Conservation (phyloP, 1,139 yeast genomes). For the Kurtzmaniella quercitrusa region DNA sequence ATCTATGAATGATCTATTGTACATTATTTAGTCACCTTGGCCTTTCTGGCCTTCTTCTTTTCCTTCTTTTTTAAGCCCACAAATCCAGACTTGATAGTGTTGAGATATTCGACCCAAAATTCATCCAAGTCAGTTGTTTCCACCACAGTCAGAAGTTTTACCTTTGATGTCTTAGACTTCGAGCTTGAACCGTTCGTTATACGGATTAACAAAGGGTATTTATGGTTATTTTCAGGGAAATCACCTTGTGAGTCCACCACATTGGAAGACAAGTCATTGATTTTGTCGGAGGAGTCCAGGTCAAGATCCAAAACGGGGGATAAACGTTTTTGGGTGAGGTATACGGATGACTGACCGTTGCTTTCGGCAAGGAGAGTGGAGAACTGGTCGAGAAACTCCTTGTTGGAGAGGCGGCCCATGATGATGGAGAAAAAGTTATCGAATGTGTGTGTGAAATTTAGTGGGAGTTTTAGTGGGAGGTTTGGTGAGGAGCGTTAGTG, state of each 20-base stretch:
- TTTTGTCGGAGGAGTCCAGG: slow-evolving; percentile 5
- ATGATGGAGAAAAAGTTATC: slow-evolving; percentile 2
- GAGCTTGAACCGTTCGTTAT: slow-evolving; percentile 52
- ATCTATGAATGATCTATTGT: too few species aligned
- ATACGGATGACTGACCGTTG: slow-evolving; percentile 39
- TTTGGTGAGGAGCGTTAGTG: too few species aligned
- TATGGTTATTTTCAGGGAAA: slow-evolving; percentile 13
- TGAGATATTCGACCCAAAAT: slow-evolving; percentile 70
- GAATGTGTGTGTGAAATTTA: neutral
- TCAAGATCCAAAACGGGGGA: slow-evolving; percentile 22
- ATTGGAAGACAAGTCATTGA: slow-evolving; percentile 35
- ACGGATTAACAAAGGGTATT: slow-evolving; percentile 51
- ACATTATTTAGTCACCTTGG: slow-evolving; percentile 23
- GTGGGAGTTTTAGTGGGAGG: slow-evolving; percentile 1
- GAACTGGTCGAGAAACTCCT: slow-evolving; percentile 33
- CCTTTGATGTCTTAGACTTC: slow-evolving; percentile 29
- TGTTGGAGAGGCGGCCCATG: slow-evolving; percentile 39
- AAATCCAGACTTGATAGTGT: slow-evolving; percentile 54
- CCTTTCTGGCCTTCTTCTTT: slow-evolving; percentile 49
- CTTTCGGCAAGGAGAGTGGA: slow-evolving; percentile 24
- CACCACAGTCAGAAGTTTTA: slow-evolving; percentile 64
- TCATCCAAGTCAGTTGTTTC: slow-evolving; percentile 50
- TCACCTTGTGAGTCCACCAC: slow-evolving; percentile 21
- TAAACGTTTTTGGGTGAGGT: slow-evolving; percentile 42
- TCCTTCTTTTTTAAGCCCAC: slow-evolving; percentile 50